Percentiles rank a stretch among this genome's conserved stretches.
phyloP scores from a whole-genome alignment of 2,329 filamentous ascomycete species.

The Beauveria bassiana region DNA sequence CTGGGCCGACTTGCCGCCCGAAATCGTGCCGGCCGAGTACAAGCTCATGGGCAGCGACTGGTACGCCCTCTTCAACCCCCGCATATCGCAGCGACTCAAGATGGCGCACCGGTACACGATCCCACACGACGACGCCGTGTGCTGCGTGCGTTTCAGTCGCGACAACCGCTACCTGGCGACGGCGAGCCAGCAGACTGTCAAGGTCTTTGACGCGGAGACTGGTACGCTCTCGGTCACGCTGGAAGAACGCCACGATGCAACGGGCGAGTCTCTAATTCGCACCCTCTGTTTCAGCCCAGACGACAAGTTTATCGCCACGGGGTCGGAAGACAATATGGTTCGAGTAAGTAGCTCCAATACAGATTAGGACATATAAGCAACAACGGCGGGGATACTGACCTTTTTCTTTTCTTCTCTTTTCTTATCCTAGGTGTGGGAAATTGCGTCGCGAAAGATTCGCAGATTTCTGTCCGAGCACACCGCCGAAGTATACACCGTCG shows the following conservation, averaged over 20 bases:
- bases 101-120: conserved; percentile 91
- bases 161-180: conserved; percentile 95
- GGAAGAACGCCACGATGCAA: conserved; percentile 71
- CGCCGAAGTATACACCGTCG: conserved; percentile 94
- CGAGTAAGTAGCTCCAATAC: conserved; percentile 50
- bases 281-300: conserved; percentile 99
- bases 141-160: conserved; percentile 92
- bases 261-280: conserved; percentile 89
- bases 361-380: background rate
- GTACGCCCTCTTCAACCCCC: conserved; percentile 95
- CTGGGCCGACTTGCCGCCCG: conserved; percentile 74
- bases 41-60: conserved; percentile 89
- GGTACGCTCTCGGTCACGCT: conserved; percentile 84
- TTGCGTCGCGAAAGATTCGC: conserved; percentile 70
- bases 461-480: conserved; percentile 92
- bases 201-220: conserved; percentile 88
- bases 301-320: conserved; percentile 85
- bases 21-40: conserved; percentile 72
- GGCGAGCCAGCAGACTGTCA: conserved; percentile 93
- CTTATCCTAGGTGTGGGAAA: conserved; percentile 77
- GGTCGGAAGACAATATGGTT: conserved; percentile 96
- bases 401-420: conserved; percentile 12
- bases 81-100: conserved; percentile 78
- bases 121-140: conserved; percentile 89
- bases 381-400: background rate